Evolutionary conservation across 2,329 filamentous ascomycete species (phyloP).

Genomic region (Fusarium subtropicale): DNA sequence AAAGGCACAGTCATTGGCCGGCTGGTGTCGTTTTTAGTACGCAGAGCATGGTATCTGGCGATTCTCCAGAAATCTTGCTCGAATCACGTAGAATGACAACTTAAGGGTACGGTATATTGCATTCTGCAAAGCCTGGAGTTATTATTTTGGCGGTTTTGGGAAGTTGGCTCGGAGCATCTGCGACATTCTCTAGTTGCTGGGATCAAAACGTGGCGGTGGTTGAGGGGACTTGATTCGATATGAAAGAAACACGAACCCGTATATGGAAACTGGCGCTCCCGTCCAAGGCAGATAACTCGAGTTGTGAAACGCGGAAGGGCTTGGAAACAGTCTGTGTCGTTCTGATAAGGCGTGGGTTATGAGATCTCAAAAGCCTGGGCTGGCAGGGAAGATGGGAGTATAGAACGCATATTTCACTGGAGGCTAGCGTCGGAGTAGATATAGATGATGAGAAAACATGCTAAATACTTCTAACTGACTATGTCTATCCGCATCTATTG

Average conservation of each 20-base stretch:
- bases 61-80: constrained; percentile 28
- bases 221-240: constrained; percentile 30
- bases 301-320: constrained; percentile 2
- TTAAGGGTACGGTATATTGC: constrained; percentile 43
- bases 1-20: constrained; percentile 35
- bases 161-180: constrained; percentile 41
- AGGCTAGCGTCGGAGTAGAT: constrained; percentile 16
- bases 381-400: not conserved
- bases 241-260: constrained; percentile 32
- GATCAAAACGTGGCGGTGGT: constrained; percentile 38
- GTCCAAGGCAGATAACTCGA: not conserved
- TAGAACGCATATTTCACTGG: constrained; percentile 13
- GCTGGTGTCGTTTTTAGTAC: constrained; percentile 30
- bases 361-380: constrained; percentile 2
- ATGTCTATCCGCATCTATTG: not conserved
- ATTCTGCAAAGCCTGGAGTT: constrained; percentile 47
- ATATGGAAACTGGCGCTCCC: constrained; percentile 19
- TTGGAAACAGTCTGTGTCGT: not conserved
- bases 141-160: constrained; percentile 33
- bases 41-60: constrained; percentile 7
- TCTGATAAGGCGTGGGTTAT: constrained; percentile 1
- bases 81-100: constrained; percentile 43
- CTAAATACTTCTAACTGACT: not conserved
- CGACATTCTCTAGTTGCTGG: constrained; percentile 32
- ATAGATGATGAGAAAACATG: constrained; percentile 20